A percentile compares a stretch with the other conserved stretches of the same genome.
Conservation (phyloP, 768 basidiomycete genomes). For the Panellus pusillus region DNA sequence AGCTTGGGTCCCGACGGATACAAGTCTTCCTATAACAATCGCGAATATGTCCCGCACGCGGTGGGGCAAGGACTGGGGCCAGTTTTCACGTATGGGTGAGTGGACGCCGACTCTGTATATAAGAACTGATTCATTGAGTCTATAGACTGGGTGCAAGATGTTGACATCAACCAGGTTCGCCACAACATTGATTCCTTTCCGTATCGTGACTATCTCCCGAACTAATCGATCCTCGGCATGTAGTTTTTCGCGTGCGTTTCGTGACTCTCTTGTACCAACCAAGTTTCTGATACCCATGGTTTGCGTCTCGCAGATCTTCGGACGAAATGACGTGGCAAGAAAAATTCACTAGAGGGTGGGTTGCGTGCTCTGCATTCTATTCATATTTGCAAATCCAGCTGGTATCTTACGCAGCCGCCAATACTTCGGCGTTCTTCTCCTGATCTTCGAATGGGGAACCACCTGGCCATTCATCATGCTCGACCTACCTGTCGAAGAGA, state of each 20-base stretch:
- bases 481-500: constrained; percentile 21
- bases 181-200: neutral
- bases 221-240: too few relatives aligned
- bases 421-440: constrained; percentile 24
- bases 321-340: constrained; percentile 1
- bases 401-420: constrained; percentile 14
- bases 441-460: constrained; percentile 31
- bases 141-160: constrained; percentile 1
- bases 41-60: constrained; percentile 23
- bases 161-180: constrained; percentile 14
- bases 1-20: constrained; percentile 24
- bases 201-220: neutral
- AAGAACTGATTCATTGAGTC: too few relatives aligned
- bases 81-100: constrained; percentile 26
- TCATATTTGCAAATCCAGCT: neutral
- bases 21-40: constrained; percentile 23
- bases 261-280: too few relatives aligned
- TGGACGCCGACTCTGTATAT: neutral
- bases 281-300: too few relatives aligned
- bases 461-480: constrained; percentile 31
- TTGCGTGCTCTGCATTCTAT: neutral
- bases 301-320: neutral
- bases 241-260: too few relatives aligned
- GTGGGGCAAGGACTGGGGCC: constrained; percentile 29
- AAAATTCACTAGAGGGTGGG: constrained; percentile 22